Base-by-base conservation (phyloP, 257 asterid species). In the Ophiorrhiza pumila region DNA sequence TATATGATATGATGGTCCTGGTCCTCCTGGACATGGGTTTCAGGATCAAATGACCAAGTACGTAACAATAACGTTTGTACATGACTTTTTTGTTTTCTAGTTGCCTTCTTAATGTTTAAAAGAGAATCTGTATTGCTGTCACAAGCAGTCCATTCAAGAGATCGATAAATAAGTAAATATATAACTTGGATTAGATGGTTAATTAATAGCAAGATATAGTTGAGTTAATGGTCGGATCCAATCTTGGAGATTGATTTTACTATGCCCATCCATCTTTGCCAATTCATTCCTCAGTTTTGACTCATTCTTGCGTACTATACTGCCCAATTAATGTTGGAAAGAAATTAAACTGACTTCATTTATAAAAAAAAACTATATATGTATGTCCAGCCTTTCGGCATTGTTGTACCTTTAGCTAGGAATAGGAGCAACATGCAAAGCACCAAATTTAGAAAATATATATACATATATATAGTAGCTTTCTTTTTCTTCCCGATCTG, bases 401-500 rank as follows among this genome's bases (percentile, higher is more conserved):
- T n/a, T n/a, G n/a, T n/a, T 9, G 35, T 9, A 53, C 14, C 35
- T 61, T 0, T 65, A n/a, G n/a, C n/a, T n/a, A 27, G 56, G 68
- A 46, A 29, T 67, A 62, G 71, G 71, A 70, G 73, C 43, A 70
- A 77, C 81, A 81, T 50, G 73, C 69, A 58, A 76, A 71, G 76
- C 76, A 75, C 80, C 31, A 37, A 64, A 47, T 49, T 72, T 60
- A 72, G 35, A 14, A 72, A 17, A 79, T 11, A n/a, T 23, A 12
- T 18, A 34, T 23, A 12, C 46, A n/a, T n/a, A n/a, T n/a, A n/a
- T n/a, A n/a, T n/a, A n/a, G n/a, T n/a, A n/a, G n/a, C n/a, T n/a
- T n/a, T n/a, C n/a, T n/a, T n/a, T n/a, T 70, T 20, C 52, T 52
- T 22, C 74, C 58, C 49, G 82, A 81, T 78, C 82, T 74, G 56